Conservation (phyloP, 257 asterid species). For the Capsicum rhomboideum region DNA sequence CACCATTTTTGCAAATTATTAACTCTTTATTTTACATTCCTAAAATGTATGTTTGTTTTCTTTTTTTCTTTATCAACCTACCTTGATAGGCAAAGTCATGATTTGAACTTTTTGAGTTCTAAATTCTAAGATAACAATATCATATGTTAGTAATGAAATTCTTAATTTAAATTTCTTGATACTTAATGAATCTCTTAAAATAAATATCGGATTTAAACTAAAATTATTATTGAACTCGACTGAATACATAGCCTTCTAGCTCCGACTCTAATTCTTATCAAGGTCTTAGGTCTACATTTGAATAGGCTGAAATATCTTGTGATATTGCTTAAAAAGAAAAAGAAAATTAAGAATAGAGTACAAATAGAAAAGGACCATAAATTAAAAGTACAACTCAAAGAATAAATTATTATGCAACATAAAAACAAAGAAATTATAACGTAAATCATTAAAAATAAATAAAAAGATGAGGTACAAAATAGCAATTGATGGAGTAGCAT, state of each 20-base stretch:
- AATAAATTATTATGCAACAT: background rate
- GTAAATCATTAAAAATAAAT: background rate
- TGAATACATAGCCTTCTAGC: too few species aligned
- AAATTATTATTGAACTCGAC: background rate
- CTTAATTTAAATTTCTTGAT: too few species aligned
- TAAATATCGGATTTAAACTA: too few species aligned
- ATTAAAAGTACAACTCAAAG: background rate
- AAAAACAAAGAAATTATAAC: background rate
- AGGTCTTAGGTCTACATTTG: background rate
- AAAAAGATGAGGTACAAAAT: background rate
- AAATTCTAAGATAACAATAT: too few species aligned
- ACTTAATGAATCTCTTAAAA: too few species aligned
- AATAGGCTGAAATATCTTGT: background rate
- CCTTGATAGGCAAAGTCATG: too few species aligned
- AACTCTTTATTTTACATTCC: background rate
- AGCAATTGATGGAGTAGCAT: background rate
- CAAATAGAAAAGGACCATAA: background rate
- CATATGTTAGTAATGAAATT: too few species aligned
- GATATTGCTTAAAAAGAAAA: background rate
- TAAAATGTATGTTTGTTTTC: too few species aligned
- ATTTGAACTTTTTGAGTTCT: too few species aligned
- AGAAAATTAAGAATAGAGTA: background rate
- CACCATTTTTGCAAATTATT: background rate
- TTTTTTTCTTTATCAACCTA: too few species aligned
- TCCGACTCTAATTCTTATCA: too few species aligned